These are phyloP conservation scores for Leccinum subrobustum DNA, from an alignment of 1,284 basidiomycete species.

Conservation along the genomic window DNA sequence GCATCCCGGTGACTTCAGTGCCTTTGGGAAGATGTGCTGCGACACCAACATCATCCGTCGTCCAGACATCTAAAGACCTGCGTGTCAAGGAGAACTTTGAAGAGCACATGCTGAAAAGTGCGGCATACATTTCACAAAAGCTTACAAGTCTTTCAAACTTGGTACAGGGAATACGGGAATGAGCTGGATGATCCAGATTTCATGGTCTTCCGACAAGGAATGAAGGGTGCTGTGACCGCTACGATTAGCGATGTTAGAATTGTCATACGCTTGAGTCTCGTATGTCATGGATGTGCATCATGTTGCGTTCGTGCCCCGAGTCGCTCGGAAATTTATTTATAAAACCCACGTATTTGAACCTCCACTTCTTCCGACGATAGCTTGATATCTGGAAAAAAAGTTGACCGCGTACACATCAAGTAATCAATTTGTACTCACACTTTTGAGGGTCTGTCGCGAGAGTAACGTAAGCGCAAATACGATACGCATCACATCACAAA, in stretches of 20 bases:
- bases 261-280: neutral
- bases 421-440: conserved; percentile 47
- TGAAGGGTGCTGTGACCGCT: neutral
- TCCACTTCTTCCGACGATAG: conserved; percentile 74
- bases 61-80: neutral
- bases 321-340: conserved; percentile 25
- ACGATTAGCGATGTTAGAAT: neutral
- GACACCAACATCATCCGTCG: neutral
- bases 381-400: conserved; percentile 65
- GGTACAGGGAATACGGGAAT: neutral
- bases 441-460: conserved; percentile 67
- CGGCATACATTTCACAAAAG: neutral
- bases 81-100: neutral
- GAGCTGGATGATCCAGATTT: neutral
- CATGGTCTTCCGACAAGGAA: neutral
- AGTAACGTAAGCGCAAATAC: neutral
- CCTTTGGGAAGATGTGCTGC: neutral
- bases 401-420: conserved; percentile 6
- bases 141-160: neutral
- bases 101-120: neutral
- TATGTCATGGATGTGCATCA: neutral
- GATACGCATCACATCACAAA: neutral
- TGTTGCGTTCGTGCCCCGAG: neutral
- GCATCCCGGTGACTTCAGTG: neutral
- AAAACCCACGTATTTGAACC: conserved; percentile 63